Base-by-base conservation (phyloP, 208 protist species). In the Wallacemonas sp. region DNA sequence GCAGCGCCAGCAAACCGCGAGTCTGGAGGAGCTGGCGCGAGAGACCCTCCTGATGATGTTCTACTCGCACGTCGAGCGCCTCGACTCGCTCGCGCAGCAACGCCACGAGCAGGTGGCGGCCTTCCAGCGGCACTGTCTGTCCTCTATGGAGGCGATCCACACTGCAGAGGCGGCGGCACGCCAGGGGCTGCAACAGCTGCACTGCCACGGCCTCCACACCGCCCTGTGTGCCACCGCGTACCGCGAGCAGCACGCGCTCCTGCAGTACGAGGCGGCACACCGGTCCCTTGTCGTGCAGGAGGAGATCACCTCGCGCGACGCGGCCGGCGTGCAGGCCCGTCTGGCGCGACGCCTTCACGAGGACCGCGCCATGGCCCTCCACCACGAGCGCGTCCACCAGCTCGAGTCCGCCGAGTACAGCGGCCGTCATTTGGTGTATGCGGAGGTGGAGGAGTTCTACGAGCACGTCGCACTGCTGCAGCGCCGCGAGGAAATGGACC, bases 371-470 rank as follows among this genome's bases (percentile, higher is more conserved):
- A 54, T 68, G 57, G 70, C 74, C 10, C 55, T 67, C 8, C 45
- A 83, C 10, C 77, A 72, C 18, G 72, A 80, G 31, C 75, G 66
- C 23, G 48, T 78, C 14, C 77, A 65, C 57, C 75, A 79, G 44
- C 41, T 92, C 16, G 57, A 65, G 12, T 57, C 76, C 1, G 59
- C 50, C 18, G 86, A 92, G 64, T 69, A 82, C 48, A 45, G 59
- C 44, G 75, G 73, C 20, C 74, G 86, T 12, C 48, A 29, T 33
- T 38, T 77, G 16, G 29, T 92, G 28, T 36, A 71, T 50, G 78
- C 81, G 29, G 49, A 68, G 10, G 73, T 67, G 2, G 72, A 48
- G 2, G 75, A 82, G 33, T 64, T 66, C 61, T 76, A 71, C 70
- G 65, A 76, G 50, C 32, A 7, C 31, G 57, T 77, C 8, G 66